These are phyloP conservation scores for Pythium dissotocum DNA, from an alignment of 352 stramenopile genomes.

Conservation along the genomic window DNA sequence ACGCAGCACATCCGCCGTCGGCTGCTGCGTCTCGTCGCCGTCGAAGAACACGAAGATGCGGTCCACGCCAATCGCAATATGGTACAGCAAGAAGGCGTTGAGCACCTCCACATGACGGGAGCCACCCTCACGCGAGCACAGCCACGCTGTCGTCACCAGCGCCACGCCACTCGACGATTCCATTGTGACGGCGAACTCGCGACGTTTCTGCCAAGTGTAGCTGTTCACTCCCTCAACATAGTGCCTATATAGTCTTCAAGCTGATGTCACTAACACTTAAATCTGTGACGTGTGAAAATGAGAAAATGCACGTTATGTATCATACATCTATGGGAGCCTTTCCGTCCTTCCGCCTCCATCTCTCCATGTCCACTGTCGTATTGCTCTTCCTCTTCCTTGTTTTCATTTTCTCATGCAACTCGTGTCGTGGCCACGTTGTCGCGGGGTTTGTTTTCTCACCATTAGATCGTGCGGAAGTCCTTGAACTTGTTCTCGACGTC, in stretches of 20 bases:
- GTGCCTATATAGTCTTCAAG: constrained; percentile 4
- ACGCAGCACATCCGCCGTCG: constrained; percentile 14
- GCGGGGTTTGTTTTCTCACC: not conserved
- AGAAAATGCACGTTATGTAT: not conserved
- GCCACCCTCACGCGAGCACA: constrained; percentile 10
- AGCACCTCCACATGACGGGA: constrained; percentile 31
- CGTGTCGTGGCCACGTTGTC: not conserved
- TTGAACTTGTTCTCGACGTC: constrained; percentile 93
- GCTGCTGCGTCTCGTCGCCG: constrained; percentile 26
- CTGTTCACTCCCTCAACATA: not conserved
- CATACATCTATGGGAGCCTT: not conserved
- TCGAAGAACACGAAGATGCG: constrained; percentile 45
- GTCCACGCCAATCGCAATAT: constrained; percentile 35
- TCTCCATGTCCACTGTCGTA: constrained; percentile 4
- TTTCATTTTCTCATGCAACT: constrained; percentile 13
- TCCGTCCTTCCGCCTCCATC: not conserved
- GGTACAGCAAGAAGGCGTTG: constrained; percentile 42
- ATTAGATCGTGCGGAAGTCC: constrained; percentile 62
- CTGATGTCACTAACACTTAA: not conserved
- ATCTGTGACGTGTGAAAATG: constrained; percentile 14
- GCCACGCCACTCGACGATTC: constrained; percentile 29
- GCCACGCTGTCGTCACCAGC: constrained; percentile 46
- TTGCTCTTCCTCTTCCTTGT: constrained; percentile 12
- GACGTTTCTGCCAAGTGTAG: not conserved
- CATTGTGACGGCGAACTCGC: not conserved